Conservation (phyloP, 1,284 basidiomycete genomes). For the Ustilago cynodontis region DNA sequence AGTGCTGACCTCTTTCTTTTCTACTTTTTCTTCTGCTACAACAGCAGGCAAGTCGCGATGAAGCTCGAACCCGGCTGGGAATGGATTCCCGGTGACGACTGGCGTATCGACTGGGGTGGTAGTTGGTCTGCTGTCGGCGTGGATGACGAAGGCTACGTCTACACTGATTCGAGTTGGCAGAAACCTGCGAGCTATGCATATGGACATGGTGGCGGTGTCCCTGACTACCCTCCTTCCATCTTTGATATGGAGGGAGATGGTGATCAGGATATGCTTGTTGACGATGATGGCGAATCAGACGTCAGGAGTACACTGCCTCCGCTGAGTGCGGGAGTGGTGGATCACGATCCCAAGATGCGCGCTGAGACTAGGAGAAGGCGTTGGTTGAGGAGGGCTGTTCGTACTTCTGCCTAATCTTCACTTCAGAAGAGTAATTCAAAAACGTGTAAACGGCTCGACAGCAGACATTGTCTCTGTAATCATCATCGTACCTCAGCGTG, state of each 20-base stretch:
- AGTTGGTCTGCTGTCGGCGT: conserved; percentile 66
- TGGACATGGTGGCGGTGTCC: conserved; percentile 52
- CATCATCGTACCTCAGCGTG: not conserved
- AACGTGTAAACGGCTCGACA: not conserved
- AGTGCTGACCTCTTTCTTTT: conserved; percentile 38
- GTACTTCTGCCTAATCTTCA: conserved; percentile 12
- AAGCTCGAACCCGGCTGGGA: conserved; percentile 63
- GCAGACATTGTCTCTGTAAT: not conserved
- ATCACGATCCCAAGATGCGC: conserved; percentile 40
- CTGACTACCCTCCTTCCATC: conserved; percentile 43
- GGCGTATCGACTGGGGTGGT: conserved; percentile 69
- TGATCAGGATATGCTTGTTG: conserved; percentile 13
- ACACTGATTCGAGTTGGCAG: conserved; percentile 67
- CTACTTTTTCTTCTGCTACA: not conserved
- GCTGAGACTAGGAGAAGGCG: conserved; percentile 50
- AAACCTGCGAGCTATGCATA: conserved; percentile 65
- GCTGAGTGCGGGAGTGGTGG: conserved; percentile 45
- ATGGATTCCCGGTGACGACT: conserved; percentile 66
- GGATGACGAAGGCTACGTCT: conserved; percentile 66
- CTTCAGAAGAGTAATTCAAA: not conserved
- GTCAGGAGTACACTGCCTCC: conserved; percentile 32
- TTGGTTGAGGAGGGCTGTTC: conserved; percentile 51
- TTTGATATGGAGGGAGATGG: conserved; percentile 31
- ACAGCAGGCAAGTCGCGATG: conserved; percentile 62
- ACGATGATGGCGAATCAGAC: conserved; percentile 31